Percentiles rank a stretch among this genome's conserved stretches.
These are phyloP conservation scores for Piloderma croceum DNA, from an alignment of 768 basidiomycete species.

Conservation along the genomic window DNA sequence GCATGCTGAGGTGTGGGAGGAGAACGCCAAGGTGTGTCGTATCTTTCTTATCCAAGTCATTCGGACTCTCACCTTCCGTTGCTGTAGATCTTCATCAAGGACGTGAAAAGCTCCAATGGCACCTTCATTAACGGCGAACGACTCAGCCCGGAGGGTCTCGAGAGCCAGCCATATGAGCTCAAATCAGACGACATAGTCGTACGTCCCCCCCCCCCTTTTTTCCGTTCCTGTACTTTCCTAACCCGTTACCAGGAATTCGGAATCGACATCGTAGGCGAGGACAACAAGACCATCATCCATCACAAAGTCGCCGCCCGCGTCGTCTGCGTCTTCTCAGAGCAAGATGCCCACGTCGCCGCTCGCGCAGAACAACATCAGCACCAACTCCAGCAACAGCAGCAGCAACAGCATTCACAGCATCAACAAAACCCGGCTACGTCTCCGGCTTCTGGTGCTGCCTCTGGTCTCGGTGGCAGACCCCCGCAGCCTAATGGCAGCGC, in stretches of 20 bases:
- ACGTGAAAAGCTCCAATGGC: constrained; percentile 96
- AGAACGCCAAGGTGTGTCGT: constrained; percentile 66
- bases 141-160: constrained; percentile 81
- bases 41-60: constrained; percentile 2
- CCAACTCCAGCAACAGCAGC: constrained; percentile 43
- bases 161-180: constrained; percentile 89
- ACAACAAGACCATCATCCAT: constrained; percentile 96
- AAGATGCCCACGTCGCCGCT: constrained; percentile 73
- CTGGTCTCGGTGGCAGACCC: too few species aligned
- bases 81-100: constrained; percentile 89
- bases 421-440: constrained; percentile 13
- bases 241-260: constrained; percentile 77
- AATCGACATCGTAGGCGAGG: constrained; percentile 97
- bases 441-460: too few species aligned
- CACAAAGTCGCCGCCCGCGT: constrained; percentile 97
- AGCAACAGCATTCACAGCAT: constrained; percentile 27
- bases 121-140: constrained; percentile 98
- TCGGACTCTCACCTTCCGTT: constrained; percentile 10
- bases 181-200: constrained; percentile 96
- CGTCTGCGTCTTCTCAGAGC: constrained; percentile 79
- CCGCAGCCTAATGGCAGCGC: constrained; percentile 11
- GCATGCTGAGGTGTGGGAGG: constrained; percentile 99
- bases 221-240: constrained; percentile 8
- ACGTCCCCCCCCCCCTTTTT: constrained; percentile 29
- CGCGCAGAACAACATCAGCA: constrained; percentile 66